Conservation (phyloP, 768 basidiomycete species). For the Austroboletus eburneus region DNA sequence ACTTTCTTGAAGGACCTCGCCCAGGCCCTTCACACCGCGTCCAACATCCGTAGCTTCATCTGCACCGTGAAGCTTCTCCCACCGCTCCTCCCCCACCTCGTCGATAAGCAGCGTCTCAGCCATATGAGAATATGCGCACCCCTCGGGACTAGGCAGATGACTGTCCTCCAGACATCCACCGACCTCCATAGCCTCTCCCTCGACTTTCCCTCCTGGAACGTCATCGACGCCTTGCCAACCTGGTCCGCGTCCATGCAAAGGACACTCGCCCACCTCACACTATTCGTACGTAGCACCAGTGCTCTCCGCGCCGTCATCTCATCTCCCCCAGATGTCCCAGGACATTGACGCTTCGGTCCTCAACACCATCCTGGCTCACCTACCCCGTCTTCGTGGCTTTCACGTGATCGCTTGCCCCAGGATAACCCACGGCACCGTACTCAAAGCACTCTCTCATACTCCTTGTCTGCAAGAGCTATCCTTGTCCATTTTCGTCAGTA, state of each 20-base stretch:
- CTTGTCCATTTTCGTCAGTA: slow-evolving; percentile 53
- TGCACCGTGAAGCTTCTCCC: slow-evolving; percentile 47
- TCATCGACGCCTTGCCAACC: slow-evolving; percentile 52
- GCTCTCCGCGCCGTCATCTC: neutral
- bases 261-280: slow-evolving; percentile 50
- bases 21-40: slow-evolving; percentile 43
- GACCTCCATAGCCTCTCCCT: slow-evolving; percentile 46
- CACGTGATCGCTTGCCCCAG: slow-evolving; percentile 61
- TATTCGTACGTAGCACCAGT: slow-evolving; percentile 46
- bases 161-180: slow-evolving; percentile 38
- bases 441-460: slow-evolving; percentile 41
- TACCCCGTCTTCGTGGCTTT: slow-evolving; percentile 53
- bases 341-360: slow-evolving; percentile 53
- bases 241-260: slow-evolving; percentile 46
- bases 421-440: slow-evolving; percentile 47
- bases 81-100: slow-evolving; percentile 45
- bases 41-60: slow-evolving; percentile 53
- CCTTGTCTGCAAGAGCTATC: slow-evolving; percentile 59
- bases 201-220: slow-evolving; percentile 59
- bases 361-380: slow-evolving; percentile 40
- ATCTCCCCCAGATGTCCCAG: slow-evolving; percentile 47
- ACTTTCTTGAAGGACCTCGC: slow-evolving; percentile 51
- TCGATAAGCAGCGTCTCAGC: slow-evolving; percentile 41
- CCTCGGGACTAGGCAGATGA: slow-evolving; percentile 50
- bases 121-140: slow-evolving; percentile 47